These are phyloP conservation scores for Straminergon stramineum DNA, from an alignment of 225 moss, liverwort and hornwort species.

Conservation along the genomic window DNA sequence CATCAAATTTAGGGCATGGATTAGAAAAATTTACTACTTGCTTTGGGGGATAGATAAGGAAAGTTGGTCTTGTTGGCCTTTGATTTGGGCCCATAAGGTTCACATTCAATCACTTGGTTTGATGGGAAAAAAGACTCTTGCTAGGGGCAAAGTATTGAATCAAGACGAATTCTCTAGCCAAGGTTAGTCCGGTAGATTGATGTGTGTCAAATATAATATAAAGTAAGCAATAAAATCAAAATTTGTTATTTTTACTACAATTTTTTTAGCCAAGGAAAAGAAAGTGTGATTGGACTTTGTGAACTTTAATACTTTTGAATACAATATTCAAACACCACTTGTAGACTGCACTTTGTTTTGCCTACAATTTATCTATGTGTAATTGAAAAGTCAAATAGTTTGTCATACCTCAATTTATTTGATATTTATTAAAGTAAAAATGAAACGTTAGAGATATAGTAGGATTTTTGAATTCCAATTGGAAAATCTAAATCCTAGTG, in stretches of 20 bases:
- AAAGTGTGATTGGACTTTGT: neutral
- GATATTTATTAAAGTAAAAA: neutral
- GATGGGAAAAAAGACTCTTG: neutral
- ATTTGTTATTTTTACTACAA: neutral
- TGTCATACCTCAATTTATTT: neutral
- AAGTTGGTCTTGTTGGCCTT: neutral
- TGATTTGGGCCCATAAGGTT: neutral
- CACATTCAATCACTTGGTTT: neutral
- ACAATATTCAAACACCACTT: neutral
- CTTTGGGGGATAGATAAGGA: neutral
- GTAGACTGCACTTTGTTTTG: neutral
- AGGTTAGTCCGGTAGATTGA: neutral
- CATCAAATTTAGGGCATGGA: neutral
- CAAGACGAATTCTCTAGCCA: rapidly evolving
- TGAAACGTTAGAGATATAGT: neutral
- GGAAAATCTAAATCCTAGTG: too few species aligned
- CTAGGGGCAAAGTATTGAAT: neutral
- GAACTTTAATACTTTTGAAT: neutral
- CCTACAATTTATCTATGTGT: neutral
- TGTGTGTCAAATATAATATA: neutral
- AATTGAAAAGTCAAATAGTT: neutral
- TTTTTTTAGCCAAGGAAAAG: neutral
- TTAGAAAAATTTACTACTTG: neutral
- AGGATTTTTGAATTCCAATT: too few species aligned
- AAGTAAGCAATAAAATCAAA: neutral